Conservation (phyloP, 192 early-diverging fungal genomes). For the Backusella westeae region DNA sequence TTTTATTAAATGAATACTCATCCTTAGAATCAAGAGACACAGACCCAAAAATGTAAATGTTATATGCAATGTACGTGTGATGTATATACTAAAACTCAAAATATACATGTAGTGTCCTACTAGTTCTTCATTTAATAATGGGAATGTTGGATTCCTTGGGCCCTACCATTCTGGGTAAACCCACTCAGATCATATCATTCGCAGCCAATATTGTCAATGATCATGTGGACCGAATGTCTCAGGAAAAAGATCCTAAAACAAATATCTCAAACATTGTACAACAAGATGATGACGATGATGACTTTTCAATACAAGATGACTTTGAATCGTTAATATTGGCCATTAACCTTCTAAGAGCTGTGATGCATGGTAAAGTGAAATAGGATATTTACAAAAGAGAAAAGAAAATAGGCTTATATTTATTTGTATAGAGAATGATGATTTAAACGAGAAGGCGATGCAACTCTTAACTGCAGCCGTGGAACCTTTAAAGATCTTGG, state of each 20-base stretch:
- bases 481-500: conserved; percentile 35
- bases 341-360: conserved; percentile 60
- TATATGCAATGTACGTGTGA: neutral
- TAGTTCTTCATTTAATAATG: conserved; percentile 57
- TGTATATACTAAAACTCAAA: neutral
- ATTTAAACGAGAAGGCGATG: conserved; percentile 38
- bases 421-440: conserved; percentile 42
- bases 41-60: conserved; percentile 47
- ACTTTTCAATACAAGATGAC: conserved; percentile 42
- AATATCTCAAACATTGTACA: conserved; percentile 28
- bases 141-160: conserved; percentile 70
- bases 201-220: conserved; percentile 63
- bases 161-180: conserved; percentile 69
- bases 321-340: conserved; percentile 56
- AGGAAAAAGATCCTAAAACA: neutral
- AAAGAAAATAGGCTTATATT: neutral
- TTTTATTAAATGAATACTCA: conserved; percentile 70
- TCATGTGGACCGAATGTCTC: conserved; percentile 26
- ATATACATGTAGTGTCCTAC: conserved; percentile 45
- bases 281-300: conserved; percentile 35
- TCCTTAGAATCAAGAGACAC: conserved; percentile 39
- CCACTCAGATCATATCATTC: conserved; percentile 73
- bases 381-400: neutral
- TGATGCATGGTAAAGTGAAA: conserved; percentile 53
- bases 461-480: conserved; percentile 38